phyloP scores from a whole-genome alignment of 371 early-diverging fungal species.

The Lichtheimia corymbifera region DNA sequence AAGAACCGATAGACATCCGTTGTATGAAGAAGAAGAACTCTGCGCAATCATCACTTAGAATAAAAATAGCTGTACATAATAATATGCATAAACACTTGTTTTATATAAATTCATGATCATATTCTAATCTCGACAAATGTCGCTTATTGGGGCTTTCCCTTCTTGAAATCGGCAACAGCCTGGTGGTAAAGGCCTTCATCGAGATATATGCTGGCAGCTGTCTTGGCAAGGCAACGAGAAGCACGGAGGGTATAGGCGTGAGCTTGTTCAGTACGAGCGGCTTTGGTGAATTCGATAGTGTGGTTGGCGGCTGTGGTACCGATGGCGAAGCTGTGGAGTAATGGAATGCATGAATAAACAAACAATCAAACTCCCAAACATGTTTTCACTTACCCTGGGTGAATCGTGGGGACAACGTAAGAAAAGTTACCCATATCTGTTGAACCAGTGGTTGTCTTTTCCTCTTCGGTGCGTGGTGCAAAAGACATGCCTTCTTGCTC shows the following conservation, averaged over 20 bases:
- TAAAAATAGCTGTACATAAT: no score
- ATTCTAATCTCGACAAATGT: no score
- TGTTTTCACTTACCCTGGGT: background rate
- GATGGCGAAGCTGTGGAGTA: conserved; percentile 22
- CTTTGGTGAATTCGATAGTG: conserved; percentile 62
- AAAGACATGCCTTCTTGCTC: conserved; percentile 40
- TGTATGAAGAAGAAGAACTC: no score
- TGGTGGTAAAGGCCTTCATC: conserved; percentile 27
- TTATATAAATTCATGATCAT: no score
- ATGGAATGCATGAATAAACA: conserved; percentile 5
- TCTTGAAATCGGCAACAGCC: conserved; percentile 35
- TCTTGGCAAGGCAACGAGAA: conserved; percentile 35
- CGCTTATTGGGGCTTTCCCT: conserved; percentile 19
- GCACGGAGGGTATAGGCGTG: conserved; percentile 61
- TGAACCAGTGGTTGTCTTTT: conserved; percentile 43
- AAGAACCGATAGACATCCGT: no score
- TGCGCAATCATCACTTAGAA: no score
- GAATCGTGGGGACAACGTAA: conserved; percentile 29
- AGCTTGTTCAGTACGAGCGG: conserved; percentile 62
- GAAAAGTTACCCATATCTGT: conserved; percentile 80
- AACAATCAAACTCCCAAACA: background rate
- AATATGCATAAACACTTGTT: no score
- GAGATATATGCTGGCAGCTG: conserved; percentile 37
- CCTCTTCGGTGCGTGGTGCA: conserved; percentile 36
- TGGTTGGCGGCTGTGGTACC: conserved; percentile 51